These are phyloP conservation scores for Exophiala lecanii-corni DNA, from an alignment of 2,329 filamentous ascomycete species.

Conservation along the genomic window DNA sequence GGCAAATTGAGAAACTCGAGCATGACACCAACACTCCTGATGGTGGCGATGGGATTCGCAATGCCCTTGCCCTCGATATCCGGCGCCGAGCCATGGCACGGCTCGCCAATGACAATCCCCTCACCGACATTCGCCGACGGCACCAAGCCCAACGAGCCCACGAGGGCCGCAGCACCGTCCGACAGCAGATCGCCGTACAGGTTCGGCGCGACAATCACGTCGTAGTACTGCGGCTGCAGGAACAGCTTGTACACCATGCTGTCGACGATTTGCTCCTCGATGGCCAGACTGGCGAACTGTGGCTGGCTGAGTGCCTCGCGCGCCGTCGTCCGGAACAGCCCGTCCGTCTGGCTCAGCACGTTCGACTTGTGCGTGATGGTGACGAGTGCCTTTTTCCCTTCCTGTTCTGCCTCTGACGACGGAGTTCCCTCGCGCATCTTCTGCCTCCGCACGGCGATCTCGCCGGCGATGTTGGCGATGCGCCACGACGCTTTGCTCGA, in stretches of 20 bases:
- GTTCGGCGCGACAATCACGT: constrained; percentile 96
- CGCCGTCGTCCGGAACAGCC: constrained; percentile 80
- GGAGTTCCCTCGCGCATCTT: constrained; percentile 58
- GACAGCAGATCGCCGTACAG: constrained; percentile 96
- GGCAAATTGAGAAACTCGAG: constrained; percentile 90
- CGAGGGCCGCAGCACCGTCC: constrained; percentile 89
- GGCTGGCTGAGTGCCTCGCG: constrained; percentile 65
- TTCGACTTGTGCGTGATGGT: constrained; percentile 99
- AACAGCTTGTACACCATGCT: constrained; percentile 99
- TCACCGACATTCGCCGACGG: constrained; percentile 94
- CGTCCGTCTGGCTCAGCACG: constrained; percentile 92
- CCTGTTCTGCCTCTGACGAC: constrained; percentile 35
- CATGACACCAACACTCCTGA: constrained; percentile 89
- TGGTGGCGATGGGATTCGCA: constrained; percentile 92
- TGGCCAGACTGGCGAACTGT: constrained; percentile 59
- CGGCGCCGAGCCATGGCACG: constrained; percentile 91
- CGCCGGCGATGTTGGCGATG: constrained; percentile 89
- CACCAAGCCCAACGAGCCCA: constrained; percentile 86
- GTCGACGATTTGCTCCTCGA: constrained; percentile 98
- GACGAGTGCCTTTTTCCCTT: constrained; percentile 61
- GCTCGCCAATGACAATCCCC: constrained; percentile 92
- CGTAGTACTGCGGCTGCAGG: constrained; percentile 89
- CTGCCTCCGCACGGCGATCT: constrained; percentile 84
- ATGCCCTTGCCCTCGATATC: constrained; percentile 92
- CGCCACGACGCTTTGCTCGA: constrained; percentile 76